Base-by-base conservation (phyloP, 2,329 filamentous ascomycete species). In the Ophiostoma populinum region DNA sequence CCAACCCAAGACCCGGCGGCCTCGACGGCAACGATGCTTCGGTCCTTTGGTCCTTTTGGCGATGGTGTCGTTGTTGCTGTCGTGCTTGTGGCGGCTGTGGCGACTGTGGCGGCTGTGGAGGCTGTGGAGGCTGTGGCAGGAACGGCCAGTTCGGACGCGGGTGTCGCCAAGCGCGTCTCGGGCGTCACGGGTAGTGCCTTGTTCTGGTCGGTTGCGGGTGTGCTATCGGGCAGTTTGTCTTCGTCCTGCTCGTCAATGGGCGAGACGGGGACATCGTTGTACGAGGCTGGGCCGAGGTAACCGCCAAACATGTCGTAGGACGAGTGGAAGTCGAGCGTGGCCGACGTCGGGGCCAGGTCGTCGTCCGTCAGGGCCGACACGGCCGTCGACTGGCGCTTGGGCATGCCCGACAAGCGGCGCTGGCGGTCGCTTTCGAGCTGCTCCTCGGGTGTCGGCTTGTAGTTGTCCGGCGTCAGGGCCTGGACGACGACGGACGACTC, bases 221-320 rank as follows among this genome's bases (percentile, higher is more conserved):
- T n/a, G n/a, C n/a, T n/a, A n/a, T 32, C 30, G 30, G 30, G 30
- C 13, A 32, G 19, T 13, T 35, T 22, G 20, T 25, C 33, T 4
- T 47, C 43, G 12, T 39, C 43, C 4, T 55, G 55, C 21, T 62
- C 57, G 32, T 61, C 56, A 19, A 60, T 34, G 0, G 62, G 58
- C 29, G 57, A 63, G 6, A 33, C 31, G 9, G 30, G 30, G n/a
- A 62, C 50, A 34, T 65, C 62, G 18, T 46, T 57, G 42, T 61
- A 60, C 2, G 51, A 47, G 2, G 58, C 61, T 0, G 63, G 61
- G 0, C 63, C 64, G 12, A 67, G 55, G 42, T 60, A 67, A 57
- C 66, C 65, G 56, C 66, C 65, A 42, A 68, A 65, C 40, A 54
- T 60, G 41, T 65, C 64, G 3, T 67, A 67, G 38, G 63, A 62